phyloP scores from a whole-genome alignment of 78 protist species.

The Tieghemostelium lacteum region DNA sequence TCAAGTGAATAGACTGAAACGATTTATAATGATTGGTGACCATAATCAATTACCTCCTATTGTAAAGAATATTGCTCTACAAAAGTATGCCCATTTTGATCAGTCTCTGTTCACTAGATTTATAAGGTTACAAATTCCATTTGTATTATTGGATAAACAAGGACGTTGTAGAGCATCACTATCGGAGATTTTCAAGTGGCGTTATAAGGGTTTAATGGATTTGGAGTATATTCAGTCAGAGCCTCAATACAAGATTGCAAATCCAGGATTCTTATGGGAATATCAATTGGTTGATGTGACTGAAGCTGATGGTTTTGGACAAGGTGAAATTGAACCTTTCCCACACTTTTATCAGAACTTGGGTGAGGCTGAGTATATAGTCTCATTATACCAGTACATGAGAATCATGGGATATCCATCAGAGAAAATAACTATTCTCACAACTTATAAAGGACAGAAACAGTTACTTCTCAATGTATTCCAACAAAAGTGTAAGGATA shows the following conservation, averaged over 20 bases:
- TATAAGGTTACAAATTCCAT: slow-evolving; percentile 90
- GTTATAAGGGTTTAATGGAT: slow-evolving; percentile 90
- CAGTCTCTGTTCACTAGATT: slow-evolving; percentile 88
- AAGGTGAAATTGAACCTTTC: slow-evolving; percentile 88
- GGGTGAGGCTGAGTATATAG: slow-evolving; percentile 97
- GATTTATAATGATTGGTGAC: slow-evolving; percentile 97
- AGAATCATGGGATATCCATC: slow-evolving; percentile 93
- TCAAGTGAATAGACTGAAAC: slow-evolving; percentile 86
- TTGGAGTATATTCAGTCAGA: slow-evolving; percentile 71
- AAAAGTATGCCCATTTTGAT: slow-evolving; percentile 89
- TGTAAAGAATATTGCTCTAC: slow-evolving; percentile 92
- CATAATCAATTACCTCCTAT: slow-evolving; percentile 99
- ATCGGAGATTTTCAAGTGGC: slow-evolving; percentile 93
- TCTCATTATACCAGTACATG: slow-evolving; percentile 94
- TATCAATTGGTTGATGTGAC: slow-evolving; percentile 94
- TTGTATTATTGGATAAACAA: slow-evolving; percentile 84
- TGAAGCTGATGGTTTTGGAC: slow-evolving; percentile 80
- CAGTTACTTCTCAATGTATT: slow-evolving; percentile 77
- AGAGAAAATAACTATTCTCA: slow-evolving; percentile 88
- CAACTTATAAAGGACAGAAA: slow-evolving; percentile 98
- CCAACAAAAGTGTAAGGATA: slow-evolving; percentile 26
- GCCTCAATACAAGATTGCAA: slow-evolving; percentile 58
- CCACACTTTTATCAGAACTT: slow-evolving; percentile 94
- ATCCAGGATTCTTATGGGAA: slow-evolving; percentile 88
- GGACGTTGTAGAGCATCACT: slow-evolving; percentile 91